These are phyloP conservation scores for Globisporangium ultimum DNA, from an alignment of 352 stramenopile genomes.

Conservation along the genomic window DNA sequence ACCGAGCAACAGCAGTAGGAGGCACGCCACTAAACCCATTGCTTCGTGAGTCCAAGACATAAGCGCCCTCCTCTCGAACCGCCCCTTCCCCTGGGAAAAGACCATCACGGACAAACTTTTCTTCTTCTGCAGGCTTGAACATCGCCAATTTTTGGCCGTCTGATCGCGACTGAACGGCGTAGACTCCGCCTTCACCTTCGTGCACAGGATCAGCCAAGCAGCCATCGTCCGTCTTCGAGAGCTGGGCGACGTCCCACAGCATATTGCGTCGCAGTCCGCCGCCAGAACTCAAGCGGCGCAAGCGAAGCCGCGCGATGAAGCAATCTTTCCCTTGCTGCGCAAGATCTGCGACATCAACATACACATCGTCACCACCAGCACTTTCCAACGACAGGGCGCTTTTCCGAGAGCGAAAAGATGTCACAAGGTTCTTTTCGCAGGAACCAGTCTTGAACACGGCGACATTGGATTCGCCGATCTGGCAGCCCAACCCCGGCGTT, in stretches of 20 bases:
- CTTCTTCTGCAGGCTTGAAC: constrained; percentile 79
- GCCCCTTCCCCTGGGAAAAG: constrained; percentile 66
- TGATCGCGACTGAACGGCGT: constrained; percentile 60
- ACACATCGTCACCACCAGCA: constrained; percentile 44
- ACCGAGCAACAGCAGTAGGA: constrained; percentile 60
- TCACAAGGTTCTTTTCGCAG: constrained; percentile 12
- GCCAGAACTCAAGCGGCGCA: constrained; percentile 54
- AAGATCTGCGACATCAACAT: constrained; percentile 62
- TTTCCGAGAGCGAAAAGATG: no score
- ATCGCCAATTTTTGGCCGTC: constrained; percentile 76
- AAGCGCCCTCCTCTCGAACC: constrained; percentile 71
- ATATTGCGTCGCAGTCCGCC: constrained; percentile 64
- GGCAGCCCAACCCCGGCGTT: constrained; percentile 45
- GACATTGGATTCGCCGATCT: constrained; percentile 60
- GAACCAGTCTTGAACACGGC: constrained; percentile 54
- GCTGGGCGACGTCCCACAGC: constrained; percentile 72
- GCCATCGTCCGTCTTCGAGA: constrained; percentile 35
- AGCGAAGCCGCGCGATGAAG: constrained; percentile 58
- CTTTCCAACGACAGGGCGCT: no score
- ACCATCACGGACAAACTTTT: constrained; percentile 73
- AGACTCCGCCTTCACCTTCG: constrained; percentile 71
- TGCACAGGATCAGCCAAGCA: constrained; percentile 45
- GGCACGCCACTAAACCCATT: constrained; percentile 78
- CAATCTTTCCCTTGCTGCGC: constrained; percentile 74
- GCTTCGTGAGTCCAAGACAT: constrained; percentile 63